Evolutionary conservation across 2,329 filamentous ascomycete genomes (phyloP).

Genomic region (Zasmidium citrigriseum): DNA sequence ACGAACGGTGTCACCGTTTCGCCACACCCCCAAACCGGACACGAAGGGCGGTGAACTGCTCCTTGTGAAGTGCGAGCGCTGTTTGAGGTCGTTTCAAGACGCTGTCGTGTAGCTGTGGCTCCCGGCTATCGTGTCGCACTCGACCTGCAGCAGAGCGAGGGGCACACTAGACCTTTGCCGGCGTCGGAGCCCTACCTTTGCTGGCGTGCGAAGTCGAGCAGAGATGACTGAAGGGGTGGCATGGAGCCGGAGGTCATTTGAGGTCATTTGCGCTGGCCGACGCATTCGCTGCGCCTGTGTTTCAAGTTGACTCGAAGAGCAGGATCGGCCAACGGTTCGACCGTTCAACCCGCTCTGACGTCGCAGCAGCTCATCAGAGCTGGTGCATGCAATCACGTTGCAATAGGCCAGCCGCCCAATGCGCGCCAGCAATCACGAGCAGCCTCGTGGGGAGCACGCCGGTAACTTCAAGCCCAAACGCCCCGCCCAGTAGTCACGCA

Average conservation of each 20-base stretch:
- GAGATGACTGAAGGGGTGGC: background rate
- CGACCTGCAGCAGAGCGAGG: slow-evolving; percentile 7
- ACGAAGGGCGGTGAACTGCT: background rate
- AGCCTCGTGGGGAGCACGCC: slow-evolving; percentile 9
- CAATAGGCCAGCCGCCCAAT: background rate
- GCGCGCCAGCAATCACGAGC: slow-evolving; percentile 5
- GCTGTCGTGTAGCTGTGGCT: slow-evolving; percentile 11
- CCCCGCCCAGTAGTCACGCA: background rate
- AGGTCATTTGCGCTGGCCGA: no score
- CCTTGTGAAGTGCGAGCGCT: background rate
- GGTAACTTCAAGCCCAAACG: slow-evolving; percentile 6
- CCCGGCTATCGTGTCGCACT: slow-evolving; percentile 7
- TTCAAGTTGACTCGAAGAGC: slow-evolving; percentile 4
- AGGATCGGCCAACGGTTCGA: background rate
- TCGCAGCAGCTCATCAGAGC: background rate
- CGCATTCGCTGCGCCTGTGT: background rate
- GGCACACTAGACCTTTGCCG: background rate
- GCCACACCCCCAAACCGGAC: background rate
- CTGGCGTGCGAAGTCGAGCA: background rate
- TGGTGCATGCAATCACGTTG: background rate
- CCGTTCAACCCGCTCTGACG: background rate
- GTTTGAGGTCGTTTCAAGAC: slow-evolving; percentile 1
- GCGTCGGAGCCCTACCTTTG: background rate
- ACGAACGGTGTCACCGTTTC: background rate
- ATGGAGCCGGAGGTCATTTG: background rate